A percentile compares a stretch with the other conserved stretches of the same genome.
These are phyloP conservation scores for Stachybotrys echinatus DNA, from an alignment of 2,329 filamentous ascomycete genomes.

Conservation along the genomic window DNA sequence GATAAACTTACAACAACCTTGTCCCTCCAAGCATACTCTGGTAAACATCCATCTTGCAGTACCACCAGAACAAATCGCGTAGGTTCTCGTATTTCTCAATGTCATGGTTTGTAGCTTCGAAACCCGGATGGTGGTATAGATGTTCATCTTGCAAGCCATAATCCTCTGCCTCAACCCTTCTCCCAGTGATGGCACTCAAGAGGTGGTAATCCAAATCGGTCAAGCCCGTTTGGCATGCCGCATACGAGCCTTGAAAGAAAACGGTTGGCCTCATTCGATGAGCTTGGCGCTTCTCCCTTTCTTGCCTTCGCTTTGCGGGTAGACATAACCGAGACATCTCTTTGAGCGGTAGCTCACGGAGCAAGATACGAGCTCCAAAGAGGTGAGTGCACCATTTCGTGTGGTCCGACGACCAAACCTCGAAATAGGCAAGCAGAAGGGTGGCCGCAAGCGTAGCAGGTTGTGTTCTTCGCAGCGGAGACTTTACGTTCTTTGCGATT, in stretches of 20 bases:
- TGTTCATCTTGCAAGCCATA: constrained; percentile 27
- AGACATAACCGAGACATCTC: constrained; percentile 68
- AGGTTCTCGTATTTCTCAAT: constrained; percentile 75
- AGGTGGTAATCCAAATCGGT: constrained; percentile 35
- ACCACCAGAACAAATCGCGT: constrained; percentile 93
- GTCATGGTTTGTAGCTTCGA: constrained; percentile 49
- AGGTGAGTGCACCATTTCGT: constrained; percentile 94
- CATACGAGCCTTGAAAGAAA: constrained; percentile 4
- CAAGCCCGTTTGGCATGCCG: constrained; percentile 14
- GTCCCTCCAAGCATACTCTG: constrained; percentile 88
- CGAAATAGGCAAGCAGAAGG: constrained; percentile 82
- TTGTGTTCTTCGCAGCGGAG: constrained; percentile 63
- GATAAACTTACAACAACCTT: constrained; percentile 64
- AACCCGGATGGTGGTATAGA: constrained; percentile 13
- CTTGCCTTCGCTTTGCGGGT: constrained; percentile 45
- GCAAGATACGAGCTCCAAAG: constrained; percentile 73
- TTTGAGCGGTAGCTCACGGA: constrained; percentile 76
- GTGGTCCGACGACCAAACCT: constrained; percentile 91
- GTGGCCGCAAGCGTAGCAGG: constrained; percentile 84
- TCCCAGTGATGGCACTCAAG: constrained; percentile 35
- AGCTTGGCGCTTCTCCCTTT: constrained; percentile 25
- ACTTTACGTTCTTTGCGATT: constrained; percentile 69
- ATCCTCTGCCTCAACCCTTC: constrained; percentile 28
- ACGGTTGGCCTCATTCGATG: constrained; percentile 8
- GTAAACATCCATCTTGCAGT: constrained; percentile 87